phyloP scores from a whole-genome alignment of 148 eudicot genomes.

The Amaranthus palmeri region DNA sequence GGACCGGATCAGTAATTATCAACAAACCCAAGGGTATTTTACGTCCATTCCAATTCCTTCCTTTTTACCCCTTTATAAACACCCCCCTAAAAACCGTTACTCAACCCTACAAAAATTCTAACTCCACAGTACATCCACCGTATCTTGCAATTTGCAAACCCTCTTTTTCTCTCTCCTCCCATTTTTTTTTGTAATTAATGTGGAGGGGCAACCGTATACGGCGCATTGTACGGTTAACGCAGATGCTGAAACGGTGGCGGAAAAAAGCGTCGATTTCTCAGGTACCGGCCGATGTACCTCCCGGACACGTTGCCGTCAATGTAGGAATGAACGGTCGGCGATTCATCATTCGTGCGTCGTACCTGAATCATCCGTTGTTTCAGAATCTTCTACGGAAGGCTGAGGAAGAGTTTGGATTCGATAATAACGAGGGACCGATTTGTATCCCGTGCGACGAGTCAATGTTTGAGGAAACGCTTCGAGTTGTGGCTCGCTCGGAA shows the following conservation, averaged over 20 bases:
- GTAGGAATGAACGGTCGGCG: conserved; percentile 38
- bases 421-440: conserved; percentile 39
- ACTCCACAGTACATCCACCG: not conserved
- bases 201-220: conserved; percentile 48
- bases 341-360: conserved; percentile 37
- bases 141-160: not conserved
- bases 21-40: too few relatives aligned
- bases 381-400: conserved; percentile 35
- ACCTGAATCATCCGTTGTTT: conserved; percentile 54
- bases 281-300: conserved; percentile 47
- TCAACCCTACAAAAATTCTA: not conserved
- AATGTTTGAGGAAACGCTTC: conserved; percentile 34
- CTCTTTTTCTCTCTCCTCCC: not conserved
- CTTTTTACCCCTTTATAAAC: not conserved
- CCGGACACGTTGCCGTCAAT: conserved; percentile 61
- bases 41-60: too few relatives aligned
- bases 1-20: too few relatives aligned
- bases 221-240: conserved; percentile 58
- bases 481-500: conserved; percentile 26
- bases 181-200: conserved; percentile 6
- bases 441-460: conserved; percentile 58
- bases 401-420: conserved; percentile 56
- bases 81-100: not conserved
- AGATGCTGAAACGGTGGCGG: conserved; percentile 53
- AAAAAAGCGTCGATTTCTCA: conserved; percentile 15